Base-by-base conservation (phyloP, 1,139 yeast species). In the Diutina sp. region DNA sequence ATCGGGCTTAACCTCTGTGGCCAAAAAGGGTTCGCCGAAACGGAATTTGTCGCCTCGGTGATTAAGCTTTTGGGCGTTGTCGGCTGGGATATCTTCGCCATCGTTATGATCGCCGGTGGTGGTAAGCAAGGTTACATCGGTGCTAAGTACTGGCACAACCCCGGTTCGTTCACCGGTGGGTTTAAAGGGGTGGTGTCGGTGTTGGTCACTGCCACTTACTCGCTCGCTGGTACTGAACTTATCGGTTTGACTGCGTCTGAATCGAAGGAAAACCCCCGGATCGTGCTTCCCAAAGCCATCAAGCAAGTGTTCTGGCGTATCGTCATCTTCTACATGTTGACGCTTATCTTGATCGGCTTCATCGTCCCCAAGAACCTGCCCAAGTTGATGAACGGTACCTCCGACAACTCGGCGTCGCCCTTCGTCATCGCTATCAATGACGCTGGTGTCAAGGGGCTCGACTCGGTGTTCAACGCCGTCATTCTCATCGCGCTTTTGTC, bases 161-260 rank as follows among this genome's bases (percentile, higher is more conserved):
- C 86, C 1, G 87, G 87, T 57, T 83, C 89, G 0, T 85, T 86
- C 66, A 80, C 84, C 30, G 72, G 80, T 58, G 86, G 84, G 0
- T 79, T 80, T 63, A 82, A 81, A 63, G 87, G 86, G 53, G 73
- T 73, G 53, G 67, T 72, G 4, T 66, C 73, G 8, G 78, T 74
- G 28, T 68, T 74, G 55, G 67, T 75, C 57, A 69, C 77, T 1
- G 79, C 79, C 18, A 71, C 76, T 1, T 75, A 74, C 63, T 72
- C 77, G 7, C 67, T 75, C 59, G 78, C 78, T 3, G 79, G 95
- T 64, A 82, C 87, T 56, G 96, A 88, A 70, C 76, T 87, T 65
- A 86, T 86, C 58, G 95, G 95, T 57, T 74, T 90, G 61, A 90
- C 95, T 21, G 90, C 95, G 46, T 90, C 95, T 21, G 96, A 90